Percentiles rank a stretch among this genome's conserved stretches.
Evolutionary conservation across 345 rosid genomes (phyloP).

Genomic region (Geranium rotundifolium): DNA sequence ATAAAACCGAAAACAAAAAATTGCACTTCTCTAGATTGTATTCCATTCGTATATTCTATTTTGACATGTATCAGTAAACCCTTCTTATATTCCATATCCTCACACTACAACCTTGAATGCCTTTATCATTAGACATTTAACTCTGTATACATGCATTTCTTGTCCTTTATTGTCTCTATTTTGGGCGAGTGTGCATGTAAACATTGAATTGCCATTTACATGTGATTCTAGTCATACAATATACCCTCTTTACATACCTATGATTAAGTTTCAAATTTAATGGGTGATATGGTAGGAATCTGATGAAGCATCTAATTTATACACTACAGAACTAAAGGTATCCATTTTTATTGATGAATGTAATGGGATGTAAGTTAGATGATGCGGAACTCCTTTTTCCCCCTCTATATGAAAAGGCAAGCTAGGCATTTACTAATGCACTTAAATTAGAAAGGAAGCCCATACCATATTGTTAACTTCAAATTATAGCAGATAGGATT

Average conservation of each 20-base stretch:
- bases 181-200: neutral
- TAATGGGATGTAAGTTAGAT: neutral
- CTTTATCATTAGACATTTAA: neutral
- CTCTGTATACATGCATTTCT: neutral
- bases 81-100: no score
- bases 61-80: no score
- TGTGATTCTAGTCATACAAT: neutral
- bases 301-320: neutral
- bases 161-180: neutral
- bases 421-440: neutral
- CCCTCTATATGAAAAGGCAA: neutral
- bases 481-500: neutral
- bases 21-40: no score
- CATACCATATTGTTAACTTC: neutral
- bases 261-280: no score
- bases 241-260: neutral
- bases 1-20: no score
- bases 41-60: no score
- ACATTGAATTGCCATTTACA: neutral
- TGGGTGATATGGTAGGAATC: neutral
- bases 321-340: neutral
- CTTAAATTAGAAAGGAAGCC: neutral
- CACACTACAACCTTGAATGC: neutral
- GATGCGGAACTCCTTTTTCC: neutral
- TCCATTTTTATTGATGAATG: neutral